A percentile compares a stretch with the other conserved stretches of the same genome.
Conservation (phyloP, 1,284 basidiomycete genomes). For the Heterobasidion annosum region DNA sequence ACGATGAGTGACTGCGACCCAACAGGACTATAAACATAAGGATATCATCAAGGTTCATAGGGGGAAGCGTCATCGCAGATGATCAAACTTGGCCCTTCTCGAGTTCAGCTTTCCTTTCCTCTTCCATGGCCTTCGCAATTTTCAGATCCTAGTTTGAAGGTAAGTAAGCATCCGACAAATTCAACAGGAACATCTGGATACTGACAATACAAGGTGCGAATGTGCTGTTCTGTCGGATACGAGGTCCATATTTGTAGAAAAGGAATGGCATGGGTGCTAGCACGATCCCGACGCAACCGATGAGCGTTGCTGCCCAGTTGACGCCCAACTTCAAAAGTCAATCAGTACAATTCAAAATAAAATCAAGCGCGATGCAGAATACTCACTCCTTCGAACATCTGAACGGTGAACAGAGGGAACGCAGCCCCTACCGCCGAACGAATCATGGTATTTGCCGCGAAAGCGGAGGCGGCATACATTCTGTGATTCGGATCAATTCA, state of each 20-base stretch:
- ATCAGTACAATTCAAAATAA: neutral
- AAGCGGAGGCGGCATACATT: constrained; percentile 58
- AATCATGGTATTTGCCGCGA: constrained; percentile 64
- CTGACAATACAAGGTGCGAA: constrained; percentile 45
- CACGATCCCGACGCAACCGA: constrained; percentile 39
- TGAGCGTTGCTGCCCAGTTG: constrained; percentile 47
- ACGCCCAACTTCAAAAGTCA: constrained; percentile 22
- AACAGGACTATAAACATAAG: neutral
- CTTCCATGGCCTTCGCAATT: constrained; percentile 29
- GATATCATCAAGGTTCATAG: neutral
- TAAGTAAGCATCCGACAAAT: neutral
- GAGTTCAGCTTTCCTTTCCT: constrained; percentile 10
- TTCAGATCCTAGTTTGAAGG: constrained; percentile 27
- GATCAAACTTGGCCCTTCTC: neutral
- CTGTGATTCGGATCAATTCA: neutral
- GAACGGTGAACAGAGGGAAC: constrained; percentile 62
- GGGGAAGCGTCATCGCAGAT: neutral
- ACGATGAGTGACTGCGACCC: neutral
- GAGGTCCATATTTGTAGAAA: constrained; percentile 49
- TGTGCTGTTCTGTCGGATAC: constrained; percentile 35
- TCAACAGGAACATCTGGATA: neutral
- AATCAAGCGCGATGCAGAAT: neutral
- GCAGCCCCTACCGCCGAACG: constrained; percentile 57
- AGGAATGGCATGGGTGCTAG: constrained; percentile 51
- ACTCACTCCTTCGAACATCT: constrained; percentile 45